Base-by-base conservation (phyloP, 352 stramenopile genomes). In the Pythium biforme region DNA sequence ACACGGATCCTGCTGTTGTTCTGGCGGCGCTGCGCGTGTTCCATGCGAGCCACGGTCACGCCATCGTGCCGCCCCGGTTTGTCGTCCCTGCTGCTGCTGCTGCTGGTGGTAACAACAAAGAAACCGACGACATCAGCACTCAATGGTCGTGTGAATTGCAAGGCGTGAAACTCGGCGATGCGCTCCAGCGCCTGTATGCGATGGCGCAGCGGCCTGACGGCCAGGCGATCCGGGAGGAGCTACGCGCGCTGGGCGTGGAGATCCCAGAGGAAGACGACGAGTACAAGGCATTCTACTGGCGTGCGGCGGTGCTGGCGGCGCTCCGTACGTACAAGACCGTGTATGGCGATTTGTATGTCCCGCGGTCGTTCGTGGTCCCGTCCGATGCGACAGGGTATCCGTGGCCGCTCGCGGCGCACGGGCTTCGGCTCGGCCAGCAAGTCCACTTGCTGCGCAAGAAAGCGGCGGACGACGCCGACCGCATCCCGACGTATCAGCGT, bases 231-330 rank as follows among this genome's bases (percentile, higher is more conserved):
- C 45, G 59, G 5, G 52, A 59, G 4, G 58, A 82, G 50, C 61
- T 86, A 31, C 46, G 66, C 1, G 48, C 50, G 23, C 51, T 83
- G 10, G 70, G 67, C 0, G 74, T 86, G 27, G 74, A 73, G 3
- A 11, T 37, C 15, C 7, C 58, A 8, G 26, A 53, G 8, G 29
- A 55, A 1, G 61, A 86, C 39, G 37, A 43, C 11, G 37, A 43
- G 6, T 88, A 79, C 74, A 73, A 67, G 34, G 66, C 55, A 17
- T 83, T 82, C 43, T 64, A 79, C 26, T 86, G 74, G 74, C 53
- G 73, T 39, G 34, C 69, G 12, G 62, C 66, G 29, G 41, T 47
- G 14, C 25, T 83, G 8, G 39, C 72, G 9, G 75, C 75, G 2
- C 45, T 88, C 6, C 68, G 59, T 15, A 67, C 37, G 20, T 88